Evolutionary conservation across 352 stramenopile genomes (phyloP), one percentile per base, ranked within the genome.

Genomic region (Hyaloperonospora arabidopsidis): DNA sequence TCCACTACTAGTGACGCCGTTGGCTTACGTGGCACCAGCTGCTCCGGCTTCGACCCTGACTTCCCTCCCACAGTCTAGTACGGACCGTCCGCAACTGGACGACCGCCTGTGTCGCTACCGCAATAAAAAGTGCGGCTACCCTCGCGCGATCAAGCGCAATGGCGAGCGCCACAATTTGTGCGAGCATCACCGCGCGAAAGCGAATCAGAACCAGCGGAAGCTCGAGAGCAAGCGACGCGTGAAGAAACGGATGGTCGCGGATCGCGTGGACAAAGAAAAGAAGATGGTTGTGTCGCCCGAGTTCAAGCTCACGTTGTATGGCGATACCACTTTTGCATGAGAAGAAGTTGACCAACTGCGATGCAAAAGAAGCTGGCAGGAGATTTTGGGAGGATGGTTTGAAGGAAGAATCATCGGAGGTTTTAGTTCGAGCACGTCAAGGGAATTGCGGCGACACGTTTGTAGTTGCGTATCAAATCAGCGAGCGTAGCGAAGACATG

Each of bases 201-300:
- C 82, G 45, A 92, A 89, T 56, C 75, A 89, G 65, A 89, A 86
- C 63, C 79, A 92, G 52, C 77, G 79, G 57, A 87, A 87, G 50
- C 77, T 88, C 45, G 82, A 92, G 61, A 83, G 73, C 49, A 92
- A 92, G 59, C 74, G 79, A n/a, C 78, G 78, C 25, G 67, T 67
- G 22, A 67, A 84, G 54, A 88, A 88, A 59, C 67, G 63, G 10
- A 49, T 63, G 59, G 54, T 49, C 34, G 57, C 32, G 5, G 54
- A 61, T 35, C 47, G 54, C 14, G 41, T 72, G 21, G 52, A 46
- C 1, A 63, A 61, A 18, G 23, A 52, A 25, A 70, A 65, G 50
- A 69, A 68, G 45, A 46, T 49, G 15, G 35, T n/a, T 0, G 40
- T 23, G 0, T 35, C 40, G 14, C 41, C 50, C 1, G 63, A 64